A percentile compares a stretch with the other conserved stretches of the same genome.
These are phyloP conservation scores for Mortierella claussenii DNA, from an alignment of 192 early-diverging fungal genomes.

Conservation along the genomic window DNA sequence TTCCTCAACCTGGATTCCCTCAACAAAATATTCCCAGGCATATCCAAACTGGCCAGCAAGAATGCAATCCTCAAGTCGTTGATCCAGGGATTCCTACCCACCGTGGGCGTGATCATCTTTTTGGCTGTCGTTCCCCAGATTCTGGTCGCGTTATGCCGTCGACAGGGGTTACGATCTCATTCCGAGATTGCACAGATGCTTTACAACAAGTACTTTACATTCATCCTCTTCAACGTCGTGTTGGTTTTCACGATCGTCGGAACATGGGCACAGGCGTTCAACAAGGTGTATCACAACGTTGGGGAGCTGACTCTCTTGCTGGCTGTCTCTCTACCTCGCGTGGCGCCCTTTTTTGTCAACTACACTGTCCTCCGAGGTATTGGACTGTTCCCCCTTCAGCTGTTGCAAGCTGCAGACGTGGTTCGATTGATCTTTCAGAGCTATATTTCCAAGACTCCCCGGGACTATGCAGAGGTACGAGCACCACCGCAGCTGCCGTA, in stretches of 20 bases:
- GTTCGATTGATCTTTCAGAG: constrained; percentile 63
- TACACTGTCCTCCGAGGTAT: constrained; percentile 80
- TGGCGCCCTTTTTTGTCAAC: constrained; percentile 86
- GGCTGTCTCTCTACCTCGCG: constrained; percentile 72
- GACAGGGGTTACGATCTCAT: constrained; percentile 37
- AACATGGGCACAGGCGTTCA: constrained; percentile 72
- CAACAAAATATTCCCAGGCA: constrained; percentile 66
- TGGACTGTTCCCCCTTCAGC: constrained; percentile 73
- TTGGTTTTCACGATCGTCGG: constrained; percentile 79
- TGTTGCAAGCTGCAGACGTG: constrained; percentile 75
- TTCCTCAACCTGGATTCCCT: constrained; percentile 71
- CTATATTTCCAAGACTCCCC: constrained; percentile 77
- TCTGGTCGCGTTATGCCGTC: constrained; percentile 56
- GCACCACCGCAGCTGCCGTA: constrained; percentile 78
- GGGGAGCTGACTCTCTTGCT: constrained; percentile 69
- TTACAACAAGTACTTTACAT: constrained; percentile 74
- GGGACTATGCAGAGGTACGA: constrained; percentile 79
- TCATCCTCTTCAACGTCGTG: constrained; percentile 79
- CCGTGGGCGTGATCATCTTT: constrained; percentile 77
- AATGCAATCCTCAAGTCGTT: constrained; percentile 67
- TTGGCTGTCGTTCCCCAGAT: constrained; percentile 76
- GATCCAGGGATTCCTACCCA: constrained; percentile 76
- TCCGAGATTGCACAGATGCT: constrained; percentile 45
- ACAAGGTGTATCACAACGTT: constrained; percentile 72
- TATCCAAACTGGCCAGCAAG: constrained; percentile 60